Conservation (phyloP, 75 land plant species). For the Gnetum montanum region DNA sequence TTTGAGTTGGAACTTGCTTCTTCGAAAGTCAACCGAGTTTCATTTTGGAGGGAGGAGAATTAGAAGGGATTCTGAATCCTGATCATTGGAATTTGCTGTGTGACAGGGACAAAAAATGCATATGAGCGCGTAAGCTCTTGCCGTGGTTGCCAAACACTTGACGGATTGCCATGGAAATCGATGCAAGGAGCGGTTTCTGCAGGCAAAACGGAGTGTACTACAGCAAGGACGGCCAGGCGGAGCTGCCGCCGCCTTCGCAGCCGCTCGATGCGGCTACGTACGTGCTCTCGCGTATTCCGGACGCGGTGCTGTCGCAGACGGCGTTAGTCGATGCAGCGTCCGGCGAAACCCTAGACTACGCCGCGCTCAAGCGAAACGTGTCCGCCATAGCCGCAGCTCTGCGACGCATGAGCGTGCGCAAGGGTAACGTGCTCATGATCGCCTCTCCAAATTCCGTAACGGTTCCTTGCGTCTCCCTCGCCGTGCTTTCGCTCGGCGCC, state of each 20-base stretch:
- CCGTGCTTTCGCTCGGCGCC: conserved; percentile 81
- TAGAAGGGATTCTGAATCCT: too few species aligned
- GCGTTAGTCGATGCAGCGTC: conserved; percentile 80
- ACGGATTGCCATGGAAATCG: too few species aligned
- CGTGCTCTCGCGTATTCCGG: conserved; percentile 30
- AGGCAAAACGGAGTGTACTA: conserved; percentile 27
- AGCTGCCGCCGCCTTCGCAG: conserved; percentile 23
- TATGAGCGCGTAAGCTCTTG: too few species aligned
- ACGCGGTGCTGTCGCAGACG: conserved; percentile 15
- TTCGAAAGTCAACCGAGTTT: too few species aligned
- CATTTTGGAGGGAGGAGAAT: too few species aligned
- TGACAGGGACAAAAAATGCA: too few species aligned
- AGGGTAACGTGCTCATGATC: conserved; percentile 76
- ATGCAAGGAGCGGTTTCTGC: conserved; percentile 38
- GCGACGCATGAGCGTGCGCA: conserved; percentile 36
- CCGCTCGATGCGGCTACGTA: conserved; percentile 20
- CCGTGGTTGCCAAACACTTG: too few species aligned
- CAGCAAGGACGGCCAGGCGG: conserved; percentile 36
- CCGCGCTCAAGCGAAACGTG: conserved; percentile 47
- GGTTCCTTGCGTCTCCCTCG: conserved; percentile 67
- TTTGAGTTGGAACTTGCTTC: too few species aligned
- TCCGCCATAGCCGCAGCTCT: conserved; percentile 36
- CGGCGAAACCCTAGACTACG: conserved; percentile 49
- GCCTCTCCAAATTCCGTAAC: conserved; percentile 83
- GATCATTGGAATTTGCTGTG: too few species aligned